phyloP scores from a whole-genome alignment of 345 rosid species.

The Heritiera littoralis region DNA sequence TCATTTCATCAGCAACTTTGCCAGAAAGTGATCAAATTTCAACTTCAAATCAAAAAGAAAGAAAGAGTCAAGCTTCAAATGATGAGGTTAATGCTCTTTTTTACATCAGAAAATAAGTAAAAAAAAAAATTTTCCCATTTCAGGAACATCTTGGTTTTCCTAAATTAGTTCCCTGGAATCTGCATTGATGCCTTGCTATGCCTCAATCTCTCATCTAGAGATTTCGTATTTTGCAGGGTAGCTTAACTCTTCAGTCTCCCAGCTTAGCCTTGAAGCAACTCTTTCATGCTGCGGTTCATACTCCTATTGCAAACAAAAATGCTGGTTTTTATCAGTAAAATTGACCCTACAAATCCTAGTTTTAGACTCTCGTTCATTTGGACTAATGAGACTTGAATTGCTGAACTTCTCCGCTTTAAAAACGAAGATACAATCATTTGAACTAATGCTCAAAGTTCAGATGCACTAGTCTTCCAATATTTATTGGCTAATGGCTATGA shows the following conservation, averaged over 20 bases:
- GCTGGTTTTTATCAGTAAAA: neutral
- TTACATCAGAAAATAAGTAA: constrained; percentile 24
- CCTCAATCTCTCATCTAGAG: constrained; percentile 46
- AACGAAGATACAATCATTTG: too few species aligned
- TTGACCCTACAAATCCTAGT: neutral
- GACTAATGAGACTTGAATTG: too few species aligned
- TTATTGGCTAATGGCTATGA: neutral
- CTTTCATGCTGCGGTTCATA: constrained; percentile 73
- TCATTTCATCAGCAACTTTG: constrained; percentile 12
- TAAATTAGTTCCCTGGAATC: constrained; percentile 28
- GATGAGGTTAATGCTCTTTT: constrained; percentile 25
- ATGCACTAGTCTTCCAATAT: too few species aligned
- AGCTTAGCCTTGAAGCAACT: constrained; percentile 70
- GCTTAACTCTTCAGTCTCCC: constrained; percentile 68
- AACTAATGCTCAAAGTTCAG: too few species aligned
- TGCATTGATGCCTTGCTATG: neutral
- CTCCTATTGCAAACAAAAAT: constrained; percentile 43
- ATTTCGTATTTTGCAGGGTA: constrained; percentile 48
- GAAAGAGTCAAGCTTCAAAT: constrained; percentile 14
- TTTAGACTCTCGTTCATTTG: too few species aligned
- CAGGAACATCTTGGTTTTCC: constrained; percentile 23
- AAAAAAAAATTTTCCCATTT: constrained; percentile 1
- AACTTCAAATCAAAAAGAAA: neutral
- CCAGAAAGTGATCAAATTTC: constrained; percentile 19
- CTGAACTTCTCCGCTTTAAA: too few species aligned